These are phyloP conservation scores for Aspergillus vadensis DNA, from an alignment of 2,329 filamentous ascomycete species.

Conservation along the genomic window DNA sequence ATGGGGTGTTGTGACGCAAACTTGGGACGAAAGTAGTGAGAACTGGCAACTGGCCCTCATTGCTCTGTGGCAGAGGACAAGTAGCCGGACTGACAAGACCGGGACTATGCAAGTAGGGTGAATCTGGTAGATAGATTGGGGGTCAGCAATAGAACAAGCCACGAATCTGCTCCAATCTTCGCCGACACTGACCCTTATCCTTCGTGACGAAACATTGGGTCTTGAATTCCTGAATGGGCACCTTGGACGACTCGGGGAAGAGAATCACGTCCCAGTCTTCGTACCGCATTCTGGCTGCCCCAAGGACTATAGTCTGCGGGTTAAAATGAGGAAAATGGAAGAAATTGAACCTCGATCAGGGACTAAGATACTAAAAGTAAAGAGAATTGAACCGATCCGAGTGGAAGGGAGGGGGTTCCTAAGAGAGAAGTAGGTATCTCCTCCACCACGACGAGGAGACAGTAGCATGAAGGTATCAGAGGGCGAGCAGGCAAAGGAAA, in stretches of 20 bases:
- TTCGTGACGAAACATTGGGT: slow-evolving; percentile 71
- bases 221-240: slow-evolving; percentile 80
- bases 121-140: slow-evolving; percentile 45
- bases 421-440: slow-evolving; percentile 1
- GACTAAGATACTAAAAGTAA: slow-evolving; percentile 26
- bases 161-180: slow-evolving; percentile 9
- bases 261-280: slow-evolving; percentile 84
- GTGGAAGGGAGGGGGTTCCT: background rate
- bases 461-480: background rate
- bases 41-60: slow-evolving; percentile 56
- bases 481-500: background rate
- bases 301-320: slow-evolving; percentile 32
- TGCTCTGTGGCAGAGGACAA: slow-evolving; percentile 28
- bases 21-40: slow-evolving; percentile 73
- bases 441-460: slow-evolving; percentile 9
- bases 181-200: slow-evolving; percentile 46
- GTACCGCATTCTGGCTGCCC: slow-evolving; percentile 68
- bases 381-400: slow-evolving; percentile 9
- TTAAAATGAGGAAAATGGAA: slow-evolving; percentile 34
- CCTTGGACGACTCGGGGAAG: slow-evolving; percentile 68
- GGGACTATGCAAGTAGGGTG: slow-evolving; percentile 53
- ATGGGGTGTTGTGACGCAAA: slow-evolving; percentile 58
- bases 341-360: slow-evolving; percentile 10
- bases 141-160: slow-evolving; percentile 5
- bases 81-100: slow-evolving; percentile 36